Base-by-base conservation (phyloP, 495 filamentous ascomycete species). In the Mycothermus thermophilus region DNA sequence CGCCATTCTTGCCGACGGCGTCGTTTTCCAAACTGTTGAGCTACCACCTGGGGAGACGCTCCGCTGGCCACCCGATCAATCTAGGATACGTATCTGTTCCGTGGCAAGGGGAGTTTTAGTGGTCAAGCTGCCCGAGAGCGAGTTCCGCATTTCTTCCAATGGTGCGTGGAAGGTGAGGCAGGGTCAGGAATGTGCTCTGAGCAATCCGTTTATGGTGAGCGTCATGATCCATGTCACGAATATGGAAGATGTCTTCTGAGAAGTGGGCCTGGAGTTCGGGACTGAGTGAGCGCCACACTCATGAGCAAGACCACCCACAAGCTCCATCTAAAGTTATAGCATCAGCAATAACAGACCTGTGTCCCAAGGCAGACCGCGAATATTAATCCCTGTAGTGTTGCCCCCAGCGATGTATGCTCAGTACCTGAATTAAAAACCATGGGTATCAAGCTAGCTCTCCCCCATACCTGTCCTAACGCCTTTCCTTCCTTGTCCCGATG, bases 121-220 rank as follows among this genome's bases (percentile, higher is more conserved):
- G 2, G 36, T 47, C 9, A 34, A 31, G 16, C 9, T 47, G 8
- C 16, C 22, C 3, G 40, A 29, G 11, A 29, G 15, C n/a, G 37
- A 37, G 25, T 44, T 49, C 16, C 29, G 29, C 9, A 30, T 49
- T 4, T 38, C 38, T 6, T 32, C 33, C 2, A 45, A 42, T 8
- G 46, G 42, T 12, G 32, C 44, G 32, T 45, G 39, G 33, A 45
- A 34, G 27, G 45, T 48, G 8, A 18, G 5, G 8, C 9, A 14
- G 17, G 34, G 41, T 2, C 14, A 20, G 25, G 11, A 14, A 11
- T 44, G 36, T 12, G 18, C 16, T 15, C 10, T 49, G 24, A 23
- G 29, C 10, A 43, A 38, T 12, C 32, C 31, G 3, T 40, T 33
- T 10, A 20, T 34, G 11, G 6, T 17, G 9, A 39, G 27, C 2